Evolutionary conservation across 1,284 basidiomycete species (phyloP), one percentile per base, ranked within the genome.

Genomic region (Cryptococcus sp.): DNA sequence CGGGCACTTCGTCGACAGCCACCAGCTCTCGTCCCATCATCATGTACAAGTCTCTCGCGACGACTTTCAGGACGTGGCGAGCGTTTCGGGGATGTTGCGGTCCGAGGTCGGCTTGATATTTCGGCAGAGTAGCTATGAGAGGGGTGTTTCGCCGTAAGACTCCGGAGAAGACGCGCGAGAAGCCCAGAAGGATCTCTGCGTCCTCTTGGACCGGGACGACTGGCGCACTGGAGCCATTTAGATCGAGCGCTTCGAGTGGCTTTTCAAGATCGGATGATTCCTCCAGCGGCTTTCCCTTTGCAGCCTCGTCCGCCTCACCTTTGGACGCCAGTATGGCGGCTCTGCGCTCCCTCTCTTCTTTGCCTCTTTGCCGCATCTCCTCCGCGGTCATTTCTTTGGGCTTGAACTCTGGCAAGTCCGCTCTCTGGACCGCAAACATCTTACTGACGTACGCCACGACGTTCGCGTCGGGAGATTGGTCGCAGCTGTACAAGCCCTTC

Each of bases 11-110:
- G 45, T 89, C 82, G 3, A 97, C 92, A 0, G 88, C 83, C 0
- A 92, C 86, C 19, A 99, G 83, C 71, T 98, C 94, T 42, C 92
- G 83, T 3, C 96, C 96, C 96, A 99, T 99, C 91, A 99, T 97
- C 66, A 90, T 87, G 80, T 98, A 99, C 55, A 99, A 78, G 6
- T 87, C 87, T 61, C 88, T 85, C 5, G 93, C 85, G 20, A 80
- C 83, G 17, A 88, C 83, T 10, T 81, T 77, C n/a, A 66, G 72
- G 49, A 93, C 68, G 72, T 90, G 85, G 63, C 85, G 85, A n/a
- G 78, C 80, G 77, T 96, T 95, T 35, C 80, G 78, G 8, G 87
- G 84, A 69, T 95, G 87, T 1, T 80, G 80, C 0, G 89, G 87
- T 2, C 83, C 83, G 5, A 91, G 80, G 1, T 83, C 63, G n/a